These are phyloP conservation scores for Gymnopilus dilepis DNA, from an alignment of 768 basidiomycete genomes.

Conservation along the genomic window DNA sequence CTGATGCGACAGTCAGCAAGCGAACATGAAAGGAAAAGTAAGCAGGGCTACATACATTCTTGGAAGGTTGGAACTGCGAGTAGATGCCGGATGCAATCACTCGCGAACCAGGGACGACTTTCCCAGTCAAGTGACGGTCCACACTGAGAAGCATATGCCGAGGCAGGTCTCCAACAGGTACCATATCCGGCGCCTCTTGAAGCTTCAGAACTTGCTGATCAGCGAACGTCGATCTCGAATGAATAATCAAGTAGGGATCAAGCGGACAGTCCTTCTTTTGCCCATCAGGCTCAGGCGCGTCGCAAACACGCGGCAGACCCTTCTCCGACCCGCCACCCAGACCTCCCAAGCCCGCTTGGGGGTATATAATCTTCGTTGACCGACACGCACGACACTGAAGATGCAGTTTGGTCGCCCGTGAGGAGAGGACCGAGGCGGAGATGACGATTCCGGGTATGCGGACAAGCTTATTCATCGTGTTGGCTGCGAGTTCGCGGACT, in stretches of 20 bases:
- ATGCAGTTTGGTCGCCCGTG: slow-evolving; percentile 90
- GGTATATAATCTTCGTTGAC: slow-evolving; percentile 77
- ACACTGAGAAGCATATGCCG: slow-evolving; percentile 92
- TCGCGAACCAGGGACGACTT: slow-evolving; percentile 95
- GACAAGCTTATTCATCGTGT: slow-evolving; percentile 95
- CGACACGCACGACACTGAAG: slow-evolving; percentile 94
- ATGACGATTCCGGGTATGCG: slow-evolving; percentile 98
- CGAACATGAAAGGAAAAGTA: background rate
- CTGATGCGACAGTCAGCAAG: slow-evolving; percentile 37
- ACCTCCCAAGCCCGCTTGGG: slow-evolving; percentile 80
- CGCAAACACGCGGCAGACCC: slow-evolving; percentile 87
- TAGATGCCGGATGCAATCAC: slow-evolving; percentile 96
- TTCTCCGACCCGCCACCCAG: slow-evolving; percentile 86
- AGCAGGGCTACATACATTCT: slow-evolving; percentile 60
- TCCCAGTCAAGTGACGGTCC: slow-evolving; percentile 90
- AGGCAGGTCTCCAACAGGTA: slow-evolving; percentile 97
- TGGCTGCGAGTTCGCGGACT: slow-evolving; percentile 92
- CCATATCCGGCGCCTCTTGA: slow-evolving; percentile 99
- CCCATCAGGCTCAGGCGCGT: slow-evolving; percentile 78
- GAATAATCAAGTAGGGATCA: slow-evolving; percentile 95
- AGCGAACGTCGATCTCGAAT: slow-evolving; percentile 91
- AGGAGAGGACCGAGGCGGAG: slow-evolving; percentile 91
- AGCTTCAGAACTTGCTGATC: slow-evolving; percentile 97
- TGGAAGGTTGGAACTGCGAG: slow-evolving; percentile 91
- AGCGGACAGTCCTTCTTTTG: slow-evolving; percentile 94